Conservation (phyloP, 2,329 filamentous ascomycete genomes). For the Sclerotiophoma versabilis region DNA sequence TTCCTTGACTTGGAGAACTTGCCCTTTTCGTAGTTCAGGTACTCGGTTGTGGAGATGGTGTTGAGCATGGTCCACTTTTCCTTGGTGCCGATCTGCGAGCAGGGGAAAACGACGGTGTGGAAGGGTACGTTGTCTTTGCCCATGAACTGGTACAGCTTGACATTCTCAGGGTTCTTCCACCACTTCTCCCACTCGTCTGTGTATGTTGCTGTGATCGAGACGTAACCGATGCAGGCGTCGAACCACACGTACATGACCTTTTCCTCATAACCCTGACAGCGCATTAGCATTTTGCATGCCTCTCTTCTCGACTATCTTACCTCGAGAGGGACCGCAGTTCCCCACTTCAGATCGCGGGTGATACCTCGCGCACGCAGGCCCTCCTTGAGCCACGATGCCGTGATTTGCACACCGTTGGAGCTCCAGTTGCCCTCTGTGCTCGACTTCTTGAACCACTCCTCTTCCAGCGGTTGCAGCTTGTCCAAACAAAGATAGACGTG, state of each 20-base stretch:
- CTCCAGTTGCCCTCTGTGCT: slow-evolving; percentile 80
- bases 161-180: slow-evolving; percentile 91
- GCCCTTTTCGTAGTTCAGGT: slow-evolving; percentile 52
- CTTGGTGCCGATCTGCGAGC: slow-evolving; percentile 80
- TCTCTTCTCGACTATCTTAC: slow-evolving; percentile 8
- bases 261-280: slow-evolving; percentile 63
- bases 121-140: slow-evolving; percentile 90
- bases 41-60: slow-evolving; percentile 88
- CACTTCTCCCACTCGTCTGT: slow-evolving; percentile 90
- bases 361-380: slow-evolving; percentile 88
- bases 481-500: slow-evolving; percentile 91
- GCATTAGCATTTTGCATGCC: slow-evolving; percentile 12
- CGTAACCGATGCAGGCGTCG: slow-evolving; percentile 90
- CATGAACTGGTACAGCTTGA: slow-evolving; percentile 89
- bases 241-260: slow-evolving; percentile 96
- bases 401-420: slow-evolving; percentile 76
- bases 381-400: slow-evolving; percentile 80
- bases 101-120: slow-evolving; percentile 92
- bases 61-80: slow-evolving; percentile 91
- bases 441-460: slow-evolving; percentile 77
- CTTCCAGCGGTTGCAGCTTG: slow-evolving; percentile 77
- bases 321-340: slow-evolving; percentile 66
- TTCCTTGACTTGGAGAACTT: slow-evolving; percentile 94
- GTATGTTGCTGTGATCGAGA: slow-evolving; percentile 92
- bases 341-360: slow-evolving; percentile 92